phyloP scores from a whole-genome alignment of 345 rosid species.

The Dipteronia dyeriana region DNA sequence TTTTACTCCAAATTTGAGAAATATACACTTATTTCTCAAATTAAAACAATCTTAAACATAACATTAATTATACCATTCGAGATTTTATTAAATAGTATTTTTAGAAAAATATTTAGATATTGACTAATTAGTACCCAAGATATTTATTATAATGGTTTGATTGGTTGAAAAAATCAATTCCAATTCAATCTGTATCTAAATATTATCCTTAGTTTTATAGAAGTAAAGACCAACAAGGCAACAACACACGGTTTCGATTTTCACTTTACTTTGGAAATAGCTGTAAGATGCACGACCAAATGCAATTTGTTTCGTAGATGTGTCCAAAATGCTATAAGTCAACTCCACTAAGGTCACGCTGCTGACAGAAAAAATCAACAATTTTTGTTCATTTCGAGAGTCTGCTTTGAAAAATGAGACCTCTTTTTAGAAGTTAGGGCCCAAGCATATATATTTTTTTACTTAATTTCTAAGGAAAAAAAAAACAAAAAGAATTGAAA shows the following conservation, averaged over 20 bases:
- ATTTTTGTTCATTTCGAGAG: conserved; percentile 2
- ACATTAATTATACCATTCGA: too few relatives aligned
- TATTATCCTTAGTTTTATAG: too few relatives aligned
- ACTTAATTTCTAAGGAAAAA: not conserved
- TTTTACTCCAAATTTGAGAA: too few relatives aligned
- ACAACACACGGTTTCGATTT: not conserved
- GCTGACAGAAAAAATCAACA: conserved; percentile 6
- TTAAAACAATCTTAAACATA: too few relatives aligned
- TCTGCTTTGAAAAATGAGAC: conserved; percentile 7
- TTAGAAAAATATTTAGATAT: too few relatives aligned
- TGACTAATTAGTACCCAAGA: too few relatives aligned
- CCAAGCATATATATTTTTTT: conserved; percentile 6
- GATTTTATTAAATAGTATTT: too few relatives aligned
- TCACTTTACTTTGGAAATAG: not conserved
- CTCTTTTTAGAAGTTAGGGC: conserved; percentile 6
- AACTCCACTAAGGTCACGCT: conserved; percentile 21
- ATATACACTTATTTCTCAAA: too few relatives aligned
- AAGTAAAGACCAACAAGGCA: not conserved
- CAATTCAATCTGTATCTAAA: too few relatives aligned
- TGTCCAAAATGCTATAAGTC: conserved; percentile 16
- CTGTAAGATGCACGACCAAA: conserved; percentile 9
- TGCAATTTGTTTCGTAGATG: not conserved
- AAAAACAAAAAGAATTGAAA: not conserved
- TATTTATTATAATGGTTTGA: too few relatives aligned
- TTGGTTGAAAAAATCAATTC: too few relatives aligned